Conservation (phyloP, 148 eudicot genomes). For the Camellia lanceoleosa region DNA sequence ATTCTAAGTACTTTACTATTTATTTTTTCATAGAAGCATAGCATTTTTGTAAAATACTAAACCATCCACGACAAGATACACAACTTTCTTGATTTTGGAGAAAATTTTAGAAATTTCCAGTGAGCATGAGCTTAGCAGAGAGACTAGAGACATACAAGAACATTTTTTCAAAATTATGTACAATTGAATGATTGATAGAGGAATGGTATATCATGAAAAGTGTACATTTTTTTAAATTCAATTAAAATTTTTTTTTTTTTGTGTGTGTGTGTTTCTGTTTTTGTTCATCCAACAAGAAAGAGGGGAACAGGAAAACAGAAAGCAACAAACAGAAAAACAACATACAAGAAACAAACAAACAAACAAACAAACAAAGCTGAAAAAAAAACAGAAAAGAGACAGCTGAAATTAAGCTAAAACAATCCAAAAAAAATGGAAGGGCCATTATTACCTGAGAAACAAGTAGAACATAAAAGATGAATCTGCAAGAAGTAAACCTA, state of each 20-base stretch:
- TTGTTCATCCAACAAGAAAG: not conserved
- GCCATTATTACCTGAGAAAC: slow-evolving; percentile 23
- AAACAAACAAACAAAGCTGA: not conserved
- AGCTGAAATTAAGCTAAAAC: not conserved
- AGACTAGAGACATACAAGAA: no score
- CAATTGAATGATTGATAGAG: not conserved
- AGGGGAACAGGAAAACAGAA: not conserved
- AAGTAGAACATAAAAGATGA: slow-evolving; percentile 17
- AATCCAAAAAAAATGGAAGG: not conserved
- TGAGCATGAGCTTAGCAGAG: no score
- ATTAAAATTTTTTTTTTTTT: not conserved
- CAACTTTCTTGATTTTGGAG: no score
- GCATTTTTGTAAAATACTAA: no score
- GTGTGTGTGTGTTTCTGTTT: not conserved
- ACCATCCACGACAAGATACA: no score
- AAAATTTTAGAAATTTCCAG: no score
- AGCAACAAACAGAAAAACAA: not conserved
- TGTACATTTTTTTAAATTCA: no score
- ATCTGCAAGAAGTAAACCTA: slow-evolving; percentile 1
- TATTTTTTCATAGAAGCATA: no score
- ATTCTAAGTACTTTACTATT: no score
- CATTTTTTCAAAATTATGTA: no score
- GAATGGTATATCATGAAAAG: not conserved
- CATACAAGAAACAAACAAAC: not conserved
- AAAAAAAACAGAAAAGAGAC: not conserved